Evolutionary conservation across 495 filamentous ascomycete species (phyloP).

Genomic region (Pseudoneurospora amorphoporcata): DNA sequence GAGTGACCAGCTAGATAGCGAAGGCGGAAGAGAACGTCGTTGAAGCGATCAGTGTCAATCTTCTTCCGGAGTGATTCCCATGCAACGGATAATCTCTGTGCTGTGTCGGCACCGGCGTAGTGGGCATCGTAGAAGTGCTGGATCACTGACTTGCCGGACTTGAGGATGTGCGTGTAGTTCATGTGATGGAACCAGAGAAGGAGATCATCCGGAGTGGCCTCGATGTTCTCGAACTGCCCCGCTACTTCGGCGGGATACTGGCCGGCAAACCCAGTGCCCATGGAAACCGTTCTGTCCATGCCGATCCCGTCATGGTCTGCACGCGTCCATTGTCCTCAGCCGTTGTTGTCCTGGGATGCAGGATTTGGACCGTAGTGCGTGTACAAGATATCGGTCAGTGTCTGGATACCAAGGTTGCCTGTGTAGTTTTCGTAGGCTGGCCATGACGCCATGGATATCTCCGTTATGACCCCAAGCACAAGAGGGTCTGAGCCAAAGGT

Average conservation of each 20-base stretch:
- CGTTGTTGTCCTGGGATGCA: constrained; percentile 54
- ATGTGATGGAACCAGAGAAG: constrained; percentile 73
- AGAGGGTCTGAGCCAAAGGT: constrained; percentile 47
- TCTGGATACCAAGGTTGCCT: constrained; percentile 62
- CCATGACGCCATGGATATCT: constrained; percentile 61
- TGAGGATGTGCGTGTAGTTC: constrained; percentile 51
- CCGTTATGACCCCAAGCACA: constrained; percentile 48
- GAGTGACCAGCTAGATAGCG: constrained; percentile 60
- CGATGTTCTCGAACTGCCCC: constrained; percentile 44
- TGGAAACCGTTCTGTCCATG: constrained; percentile 61
- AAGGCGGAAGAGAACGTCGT: constrained; percentile 45
- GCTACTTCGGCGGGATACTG: constrained; percentile 56
- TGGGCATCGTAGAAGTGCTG: constrained; percentile 69
- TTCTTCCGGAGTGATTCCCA: constrained; percentile 47
- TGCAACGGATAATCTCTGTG: constrained; percentile 42
- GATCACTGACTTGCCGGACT: constrained; percentile 59
- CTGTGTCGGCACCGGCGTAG: constrained; percentile 50
- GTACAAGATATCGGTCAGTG: constrained; percentile 55
- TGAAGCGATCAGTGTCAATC: constrained; percentile 52
- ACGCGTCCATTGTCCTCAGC: constrained; percentile 66
- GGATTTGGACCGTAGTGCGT: constrained; percentile 61
- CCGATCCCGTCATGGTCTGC: constrained; percentile 49
- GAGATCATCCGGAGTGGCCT: constrained; percentile 58
- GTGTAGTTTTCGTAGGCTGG: constrained; percentile 60
- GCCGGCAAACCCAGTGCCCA: constrained; percentile 54